Conservation (phyloP, 2,329 filamentous ascomycete genomes). For the Colletotrichum chrysophilum region DNA sequence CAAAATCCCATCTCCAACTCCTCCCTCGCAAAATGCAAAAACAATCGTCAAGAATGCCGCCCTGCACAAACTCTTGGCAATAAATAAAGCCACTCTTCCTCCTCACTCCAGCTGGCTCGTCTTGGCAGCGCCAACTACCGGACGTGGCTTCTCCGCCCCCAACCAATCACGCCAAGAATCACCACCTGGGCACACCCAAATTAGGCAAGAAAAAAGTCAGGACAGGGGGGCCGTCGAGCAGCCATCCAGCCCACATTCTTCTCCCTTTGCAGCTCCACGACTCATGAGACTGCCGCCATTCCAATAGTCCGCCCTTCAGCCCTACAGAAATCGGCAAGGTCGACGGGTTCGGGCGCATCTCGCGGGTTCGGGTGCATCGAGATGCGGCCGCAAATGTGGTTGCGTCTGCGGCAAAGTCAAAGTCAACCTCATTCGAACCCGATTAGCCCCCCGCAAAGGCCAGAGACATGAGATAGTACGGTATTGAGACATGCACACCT, state of each 20-base stretch:
- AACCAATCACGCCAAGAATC: conserved; percentile 17
- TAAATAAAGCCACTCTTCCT: neutral
- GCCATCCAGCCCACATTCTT: neutral
- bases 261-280: neutral
- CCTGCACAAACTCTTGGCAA: neutral
- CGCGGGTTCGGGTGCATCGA: neutral
- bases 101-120: neutral
- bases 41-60: neutral
- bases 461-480: neutral
- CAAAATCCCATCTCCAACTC: neutral
- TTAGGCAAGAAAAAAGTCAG: neutral
- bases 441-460: neutral
- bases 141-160: neutral
- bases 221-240: neutral
- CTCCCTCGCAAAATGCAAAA: neutral
- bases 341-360: neutral
- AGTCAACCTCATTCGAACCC: neutral
- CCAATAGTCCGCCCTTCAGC: neutral
- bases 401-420: neutral
- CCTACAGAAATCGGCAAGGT: neutral
- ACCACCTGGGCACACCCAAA: neutral
- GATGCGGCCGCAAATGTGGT: neutral
- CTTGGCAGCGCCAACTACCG: neutral
- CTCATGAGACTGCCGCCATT: neutral
- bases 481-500: neutral